phyloP scores from a whole-genome alignment of 352 stramenopile genomes.

The Phytophthora meadii region DNA sequence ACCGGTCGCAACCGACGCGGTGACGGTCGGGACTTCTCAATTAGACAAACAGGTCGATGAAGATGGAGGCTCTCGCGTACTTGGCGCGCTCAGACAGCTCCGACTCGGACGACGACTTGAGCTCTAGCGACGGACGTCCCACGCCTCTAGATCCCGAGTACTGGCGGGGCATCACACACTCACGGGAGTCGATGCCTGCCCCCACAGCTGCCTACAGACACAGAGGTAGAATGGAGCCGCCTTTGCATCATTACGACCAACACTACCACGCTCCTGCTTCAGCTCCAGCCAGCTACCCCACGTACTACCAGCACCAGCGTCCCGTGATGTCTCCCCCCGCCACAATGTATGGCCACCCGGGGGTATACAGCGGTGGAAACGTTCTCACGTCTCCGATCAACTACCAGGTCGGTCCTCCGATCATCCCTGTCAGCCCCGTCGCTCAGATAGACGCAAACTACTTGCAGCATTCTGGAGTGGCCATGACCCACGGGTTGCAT shows the following conservation, averaged over 20 bases:
- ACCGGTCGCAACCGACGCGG: neutral
- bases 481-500: slow-evolving; percentile 9
- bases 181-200: slow-evolving; percentile 32
- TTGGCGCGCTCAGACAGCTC: slow-evolving; percentile 46
- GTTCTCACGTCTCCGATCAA: slow-evolving; percentile 39
- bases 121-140: slow-evolving; percentile 36
- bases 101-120: slow-evolving; percentile 42
- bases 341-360: slow-evolving; percentile 15
- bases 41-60: slow-evolving; percentile 1
- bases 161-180: slow-evolving; percentile 78
- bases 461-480: neutral
- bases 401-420: slow-evolving; percentile 24
- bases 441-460: slow-evolving; percentile 11
- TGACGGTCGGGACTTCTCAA: too few relatives aligned
- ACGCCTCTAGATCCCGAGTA: slow-evolving; percentile 78
- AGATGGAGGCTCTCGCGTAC: slow-evolving; percentile 54
- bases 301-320: slow-evolving; percentile 21
- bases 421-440: slow-evolving; percentile 43
- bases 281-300: slow-evolving; percentile 8
- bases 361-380: slow-evolving; percentile 6
- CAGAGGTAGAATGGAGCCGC: slow-evolving; percentile 15
- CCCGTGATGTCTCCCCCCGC: slow-evolving; percentile 19
- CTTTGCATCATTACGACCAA: slow-evolving; percentile 11
- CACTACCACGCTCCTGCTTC: slow-evolving; percentile 2
- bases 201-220: slow-evolving; percentile 18